These are phyloP conservation scores for Herpetomonas samuelpessoai DNA, from an alignment of 208 protist species.

Conservation along the genomic window DNA sequence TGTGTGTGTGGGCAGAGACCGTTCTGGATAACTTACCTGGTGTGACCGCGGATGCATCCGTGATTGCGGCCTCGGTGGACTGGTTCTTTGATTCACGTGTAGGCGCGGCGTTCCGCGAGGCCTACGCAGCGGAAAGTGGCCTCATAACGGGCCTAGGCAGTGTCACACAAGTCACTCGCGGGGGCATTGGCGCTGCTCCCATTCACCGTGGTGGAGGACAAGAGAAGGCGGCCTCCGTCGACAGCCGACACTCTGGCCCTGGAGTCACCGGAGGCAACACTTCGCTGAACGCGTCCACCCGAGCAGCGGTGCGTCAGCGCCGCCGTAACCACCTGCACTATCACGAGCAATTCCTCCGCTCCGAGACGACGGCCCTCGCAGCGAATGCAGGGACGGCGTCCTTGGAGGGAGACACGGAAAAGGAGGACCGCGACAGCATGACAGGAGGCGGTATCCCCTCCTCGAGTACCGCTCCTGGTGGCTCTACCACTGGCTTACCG, in stretches of 20 bases:
- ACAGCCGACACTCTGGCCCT: neutral
- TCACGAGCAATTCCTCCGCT: neutral
- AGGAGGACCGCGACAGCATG: neutral
- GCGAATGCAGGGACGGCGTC: neutral
- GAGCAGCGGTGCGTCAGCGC: no score
- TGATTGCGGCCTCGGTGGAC: constrained; percentile 31
- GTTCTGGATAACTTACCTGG: constrained; percentile 42
- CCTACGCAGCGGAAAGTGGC: neutral
- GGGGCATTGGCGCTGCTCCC: neutral
- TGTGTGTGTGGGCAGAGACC: constrained; percentile 29
- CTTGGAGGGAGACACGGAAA: no score
- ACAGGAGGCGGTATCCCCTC: neutral
- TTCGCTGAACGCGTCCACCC: neutral
- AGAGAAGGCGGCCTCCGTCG: neutral
- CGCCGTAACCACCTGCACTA: constrained; percentile 6
- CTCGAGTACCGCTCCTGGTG: neutral
- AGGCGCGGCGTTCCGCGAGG: constrained; percentile 10
- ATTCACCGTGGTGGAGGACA: neutral
- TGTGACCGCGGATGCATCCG: constrained; percentile 19
- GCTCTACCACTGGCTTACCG: no score
- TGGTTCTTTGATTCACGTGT: constrained; percentile 33
- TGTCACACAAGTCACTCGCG: neutral
- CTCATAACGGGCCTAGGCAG: neutral
- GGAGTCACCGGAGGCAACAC: no score
- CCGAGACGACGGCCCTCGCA: neutral